A percentile compares a stretch with the other conserved stretches of the same genome.
phyloP scores from a whole-genome alignment of 2,329 filamentous ascomycete species.

The Pestalotiopsis sp. region DNA sequence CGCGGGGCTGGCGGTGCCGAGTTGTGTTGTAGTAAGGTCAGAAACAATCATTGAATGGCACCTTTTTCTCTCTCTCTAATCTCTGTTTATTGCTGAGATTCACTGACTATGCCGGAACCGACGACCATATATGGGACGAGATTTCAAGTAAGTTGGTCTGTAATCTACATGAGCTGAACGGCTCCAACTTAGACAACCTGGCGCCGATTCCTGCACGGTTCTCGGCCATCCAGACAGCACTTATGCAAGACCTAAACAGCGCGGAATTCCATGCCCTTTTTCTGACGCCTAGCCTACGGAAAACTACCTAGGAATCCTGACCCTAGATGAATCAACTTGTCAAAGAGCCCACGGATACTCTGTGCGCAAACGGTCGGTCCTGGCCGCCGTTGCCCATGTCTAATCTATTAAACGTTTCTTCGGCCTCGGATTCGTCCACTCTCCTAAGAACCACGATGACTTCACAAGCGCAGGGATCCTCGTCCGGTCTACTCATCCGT shows the following conservation, averaged over 20 bases:
- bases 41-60: background rate
- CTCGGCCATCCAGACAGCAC: background rate
- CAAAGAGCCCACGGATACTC: background rate
- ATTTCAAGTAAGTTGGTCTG: background rate
- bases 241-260: background rate
- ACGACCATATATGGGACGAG: background rate
- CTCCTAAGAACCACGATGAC: background rate
- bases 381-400: background rate
- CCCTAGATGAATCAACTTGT: background rate
- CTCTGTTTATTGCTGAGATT: no score
- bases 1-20: background rate
- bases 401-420: no score
- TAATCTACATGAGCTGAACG: background rate
- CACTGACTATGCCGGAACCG: background rate
- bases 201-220: background rate
- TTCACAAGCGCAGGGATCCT: slow-evolving; percentile 1
- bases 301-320: no score
- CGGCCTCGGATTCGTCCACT: background rate
- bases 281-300: no score
- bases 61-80: background rate
- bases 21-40: background rate
- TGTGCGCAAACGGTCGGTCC: background rate
- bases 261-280: no score
- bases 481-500: background rate
- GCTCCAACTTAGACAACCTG: background rate